phyloP scores from a whole-genome alignment of 2,329 filamentous ascomycete species.

The Trichoderma sp. region DNA sequence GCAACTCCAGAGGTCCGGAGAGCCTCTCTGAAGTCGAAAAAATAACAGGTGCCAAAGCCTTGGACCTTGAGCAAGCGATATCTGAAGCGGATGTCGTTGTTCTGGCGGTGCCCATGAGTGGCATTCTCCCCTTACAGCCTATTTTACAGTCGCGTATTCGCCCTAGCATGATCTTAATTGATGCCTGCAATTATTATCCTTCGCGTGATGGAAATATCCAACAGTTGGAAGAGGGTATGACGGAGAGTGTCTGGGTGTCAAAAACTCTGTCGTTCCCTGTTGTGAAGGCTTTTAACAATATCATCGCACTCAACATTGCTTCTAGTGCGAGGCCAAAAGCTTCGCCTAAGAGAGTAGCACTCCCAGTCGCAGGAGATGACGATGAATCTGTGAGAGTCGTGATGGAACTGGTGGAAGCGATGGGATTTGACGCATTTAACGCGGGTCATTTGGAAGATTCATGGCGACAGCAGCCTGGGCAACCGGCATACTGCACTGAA shows the following conservation, averaged over 20 bases:
- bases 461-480: neutral
- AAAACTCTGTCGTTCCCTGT: neutral
- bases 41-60: neutral
- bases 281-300: constrained; percentile 7
- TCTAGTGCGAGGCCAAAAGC: neutral
- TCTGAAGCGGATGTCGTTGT: neutral
- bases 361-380: neutral
- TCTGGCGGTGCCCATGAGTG: neutral
- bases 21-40: neutral
- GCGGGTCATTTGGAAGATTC: neutral
- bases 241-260: constrained; percentile 6
- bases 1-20: neutral
- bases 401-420: neutral
- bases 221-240: neutral
- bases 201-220: neutral
- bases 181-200: constrained; percentile 15
- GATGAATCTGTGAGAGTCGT: neutral
- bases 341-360: neutral
- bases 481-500: constrained; percentile 4
- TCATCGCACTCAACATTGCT: neutral
- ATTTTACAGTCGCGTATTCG: neutral
- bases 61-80: neutral
- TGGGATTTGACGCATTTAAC: neutral
- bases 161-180: neutral
- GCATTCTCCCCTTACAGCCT: neutral